Base-by-base conservation (phyloP, 805 yeast species). In the Ogataea ganodermae region DNA sequence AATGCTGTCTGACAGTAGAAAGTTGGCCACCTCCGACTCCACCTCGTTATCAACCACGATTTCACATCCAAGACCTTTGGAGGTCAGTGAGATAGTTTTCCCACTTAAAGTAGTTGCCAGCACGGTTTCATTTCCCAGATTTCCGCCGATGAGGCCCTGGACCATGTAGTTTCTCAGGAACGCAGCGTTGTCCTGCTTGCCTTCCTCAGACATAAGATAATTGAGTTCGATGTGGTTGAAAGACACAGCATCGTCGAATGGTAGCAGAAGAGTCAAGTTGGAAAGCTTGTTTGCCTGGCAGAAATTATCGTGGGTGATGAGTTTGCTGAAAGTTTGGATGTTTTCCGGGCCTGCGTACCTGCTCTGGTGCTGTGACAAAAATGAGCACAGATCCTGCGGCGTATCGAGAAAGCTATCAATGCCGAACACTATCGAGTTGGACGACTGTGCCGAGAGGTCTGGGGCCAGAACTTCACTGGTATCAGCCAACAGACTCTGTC, bases 401-500 rank as follows among this genome's bases (percentile, higher is more conserved):
- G 67, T 26, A 57, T 72, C 69, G 1, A 85, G 52, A 9, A 76
- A 56, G 14, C 67, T 56, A 46, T 79, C 80, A 2, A 86, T 71
- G 1, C 86, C 89, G 49, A 86, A 89, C 10, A 89, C 79, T 23
- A 77, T 78, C 0, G 91, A 79, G 55, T 80, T 73, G 56, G 83
- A 87, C 37, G 80, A 78, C 43, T 74, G 73, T 1, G 94, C 89
- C 43, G 63, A 66, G 21, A 80, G 61, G 58, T 86, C 84, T 0
- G 73, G 65, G 20, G 81, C 85, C 1, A 84, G 73, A 3, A 86
- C 78, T n/a, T 70, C 65, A 0, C 78, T 65, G 4, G 63, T 61
- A 46, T 75, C 76, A 36, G 80, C 73, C 16, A 72, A 44, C 52
- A 53, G 54, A 17, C 39, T 42, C 13, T 21, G 64, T n/a, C 61